Percentiles rank a stretch among this genome's conserved stretches.
These are phyloP conservation scores for Monosporozyma aerobia DNA, from an alignment of 805 yeast species.

Conservation along the genomic window DNA sequence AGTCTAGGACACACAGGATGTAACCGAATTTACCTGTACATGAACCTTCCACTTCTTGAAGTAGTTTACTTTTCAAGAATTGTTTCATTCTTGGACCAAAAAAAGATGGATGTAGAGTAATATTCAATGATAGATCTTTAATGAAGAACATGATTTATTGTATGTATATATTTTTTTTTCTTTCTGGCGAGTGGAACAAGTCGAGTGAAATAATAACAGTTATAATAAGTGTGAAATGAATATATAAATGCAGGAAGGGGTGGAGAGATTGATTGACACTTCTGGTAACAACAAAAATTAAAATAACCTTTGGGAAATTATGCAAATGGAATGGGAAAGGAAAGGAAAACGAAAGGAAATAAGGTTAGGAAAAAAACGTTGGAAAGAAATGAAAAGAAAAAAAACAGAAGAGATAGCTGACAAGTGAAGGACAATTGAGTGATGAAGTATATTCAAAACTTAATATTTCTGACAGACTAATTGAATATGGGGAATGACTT, in stretches of 20 bases:
- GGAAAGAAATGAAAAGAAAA: background rate
- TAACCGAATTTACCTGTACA: slow-evolving; percentile 99
- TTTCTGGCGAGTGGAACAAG: background rate
- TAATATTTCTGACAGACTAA: background rate
- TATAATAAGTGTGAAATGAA: background rate
- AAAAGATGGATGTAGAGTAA: slow-evolving; percentile 93
- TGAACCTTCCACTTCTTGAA: slow-evolving; percentile 96
- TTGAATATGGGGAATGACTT: background rate
- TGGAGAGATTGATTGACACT: background rate
- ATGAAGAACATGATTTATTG: slow-evolving; percentile 33
- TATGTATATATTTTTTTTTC: no score
- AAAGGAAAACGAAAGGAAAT: background rate
- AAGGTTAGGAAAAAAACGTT: background rate
- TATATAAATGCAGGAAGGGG: slow-evolving; percentile 1
- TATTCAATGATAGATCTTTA: slow-evolving; percentile 83
- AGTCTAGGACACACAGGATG: slow-evolving; percentile 90
- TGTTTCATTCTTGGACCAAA: slow-evolving; percentile 98
- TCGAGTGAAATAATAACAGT: background rate
- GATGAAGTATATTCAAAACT: background rate
- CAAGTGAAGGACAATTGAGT: background rate
- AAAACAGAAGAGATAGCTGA: background rate
- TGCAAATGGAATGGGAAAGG: background rate
- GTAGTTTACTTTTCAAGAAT: slow-evolving; percentile 75
- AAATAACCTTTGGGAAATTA: background rate
- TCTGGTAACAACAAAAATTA: background rate